phyloP scores from a whole-genome alignment of 2,329 filamentous ascomycete species.

The Alternaria alternata region DNA sequence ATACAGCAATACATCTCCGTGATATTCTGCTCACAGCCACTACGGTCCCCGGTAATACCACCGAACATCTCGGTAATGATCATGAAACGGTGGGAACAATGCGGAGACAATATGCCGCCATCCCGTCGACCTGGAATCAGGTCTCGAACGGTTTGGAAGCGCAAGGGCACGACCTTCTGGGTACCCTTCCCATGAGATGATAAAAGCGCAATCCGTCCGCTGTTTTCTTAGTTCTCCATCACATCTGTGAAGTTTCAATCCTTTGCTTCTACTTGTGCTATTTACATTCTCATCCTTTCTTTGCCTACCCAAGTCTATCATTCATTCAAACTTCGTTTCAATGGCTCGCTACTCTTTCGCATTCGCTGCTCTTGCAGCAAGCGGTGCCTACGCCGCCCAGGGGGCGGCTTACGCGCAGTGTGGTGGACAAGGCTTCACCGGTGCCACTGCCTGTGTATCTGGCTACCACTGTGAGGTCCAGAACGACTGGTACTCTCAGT shows the following conservation, averaged over 20 bases:
- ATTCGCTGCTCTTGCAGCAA: constrained; percentile 3
- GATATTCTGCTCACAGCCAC: constrained; percentile 2
- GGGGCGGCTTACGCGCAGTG: constrained; percentile 41
- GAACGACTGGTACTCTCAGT: constrained; percentile 56
- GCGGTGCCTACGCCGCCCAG: constrained; percentile 1
- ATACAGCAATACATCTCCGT: background rate
- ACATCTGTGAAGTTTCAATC: constrained; percentile 3
- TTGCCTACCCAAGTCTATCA: background rate
- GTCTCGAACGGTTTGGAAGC: constrained; percentile 4
- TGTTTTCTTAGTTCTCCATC: background rate
- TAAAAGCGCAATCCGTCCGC: background rate
- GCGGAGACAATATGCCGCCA: constrained; percentile 1
- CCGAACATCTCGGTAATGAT: constrained; percentile 1
- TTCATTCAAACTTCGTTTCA: constrained; percentile 1
- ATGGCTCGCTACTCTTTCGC: constrained; percentile 5
- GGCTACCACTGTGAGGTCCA: constrained; percentile 46
- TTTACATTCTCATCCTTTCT: background rate
- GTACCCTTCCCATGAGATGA: background rate
- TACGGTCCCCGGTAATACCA: background rate
- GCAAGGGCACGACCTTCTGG: background rate
- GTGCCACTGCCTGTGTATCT: constrained; percentile 46
- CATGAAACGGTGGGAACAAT: background rate
- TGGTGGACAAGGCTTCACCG: constrained; percentile 52
- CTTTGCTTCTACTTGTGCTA: constrained; percentile 2
- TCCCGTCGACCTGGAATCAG: background rate